These are phyloP conservation scores for Fremontodendron californicum DNA, from an alignment of 345 rosid species.

Conservation along the genomic window DNA sequence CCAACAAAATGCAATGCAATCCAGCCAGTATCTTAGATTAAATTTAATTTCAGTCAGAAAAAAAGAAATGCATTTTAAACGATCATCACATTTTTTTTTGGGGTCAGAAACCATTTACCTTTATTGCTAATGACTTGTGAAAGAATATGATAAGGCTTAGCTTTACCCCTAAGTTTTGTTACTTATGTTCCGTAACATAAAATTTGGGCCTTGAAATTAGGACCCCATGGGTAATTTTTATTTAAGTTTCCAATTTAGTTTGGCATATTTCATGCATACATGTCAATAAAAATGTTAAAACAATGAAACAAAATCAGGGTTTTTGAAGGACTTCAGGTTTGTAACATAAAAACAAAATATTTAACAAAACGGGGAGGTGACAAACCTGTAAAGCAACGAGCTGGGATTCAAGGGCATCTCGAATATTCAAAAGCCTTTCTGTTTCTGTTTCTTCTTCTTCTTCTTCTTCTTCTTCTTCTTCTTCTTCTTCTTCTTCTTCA, in stretches of 20 bases:
- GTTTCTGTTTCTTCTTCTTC: slow-evolving; percentile 41
- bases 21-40: not conserved
- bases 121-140: not conserved
- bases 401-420: slow-evolving; percentile 78
- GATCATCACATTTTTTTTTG: not conserved
- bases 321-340: not conserved
- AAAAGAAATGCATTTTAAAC: not conserved
- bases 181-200: not conserved
- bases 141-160: not conserved
- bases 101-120: not conserved
- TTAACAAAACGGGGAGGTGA: not conserved
- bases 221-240: slow-evolving; percentile 1
- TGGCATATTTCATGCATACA: not conserved
- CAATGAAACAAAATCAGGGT: not conserved
- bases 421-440: slow-evolving; percentile 63
- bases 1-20: not conserved
- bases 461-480: too few relatives aligned
- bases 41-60: too few relatives aligned
- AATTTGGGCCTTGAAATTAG: not conserved
- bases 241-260: not conserved
- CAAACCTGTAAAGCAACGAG: slow-evolving; percentile 71
- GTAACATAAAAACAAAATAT: slow-evolving; percentile 6
- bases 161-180: not conserved
- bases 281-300: not conserved
- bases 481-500: slow-evolving; percentile 34